These are phyloP conservation scores for Yarrowia yakushimensis DNA, from an alignment of 805 yeast genomes.

Conservation along the genomic window DNA sequence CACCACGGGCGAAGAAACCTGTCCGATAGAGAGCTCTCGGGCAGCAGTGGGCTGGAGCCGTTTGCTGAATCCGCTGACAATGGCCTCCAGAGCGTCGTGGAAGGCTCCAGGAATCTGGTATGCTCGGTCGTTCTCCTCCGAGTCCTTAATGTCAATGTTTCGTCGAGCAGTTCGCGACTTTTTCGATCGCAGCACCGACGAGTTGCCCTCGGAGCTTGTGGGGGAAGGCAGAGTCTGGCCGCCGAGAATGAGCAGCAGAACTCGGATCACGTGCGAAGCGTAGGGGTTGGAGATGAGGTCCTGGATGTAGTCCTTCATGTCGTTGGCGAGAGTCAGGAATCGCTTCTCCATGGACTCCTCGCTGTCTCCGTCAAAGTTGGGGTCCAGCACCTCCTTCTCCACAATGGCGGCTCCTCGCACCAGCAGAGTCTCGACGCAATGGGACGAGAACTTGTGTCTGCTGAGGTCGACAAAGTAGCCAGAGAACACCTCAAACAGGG, in stretches of 20 bases:
- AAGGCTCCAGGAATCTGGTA: slow-evolving; percentile 71
- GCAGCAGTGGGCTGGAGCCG: slow-evolving; percentile 46
- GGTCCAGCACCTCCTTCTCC: slow-evolving; percentile 64
- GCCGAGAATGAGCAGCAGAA: slow-evolving; percentile 64
- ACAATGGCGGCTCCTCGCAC: slow-evolving; percentile 69
- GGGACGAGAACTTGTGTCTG: slow-evolving; percentile 88
- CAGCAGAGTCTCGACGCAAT: slow-evolving; percentile 82
- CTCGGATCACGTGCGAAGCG: slow-evolving; percentile 82
- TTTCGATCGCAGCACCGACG: slow-evolving; percentile 70
- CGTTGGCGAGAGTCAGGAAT: slow-evolving; percentile 62
- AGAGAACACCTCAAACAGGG: slow-evolving; percentile 60
- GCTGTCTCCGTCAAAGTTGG: slow-evolving; percentile 31
- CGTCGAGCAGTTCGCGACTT: slow-evolving; percentile 81
- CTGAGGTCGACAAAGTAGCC: slow-evolving; percentile 76
- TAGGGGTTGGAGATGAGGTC: slow-evolving; percentile 70
- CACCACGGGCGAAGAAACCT: slow-evolving; percentile 81
- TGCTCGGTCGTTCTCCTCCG: slow-evolving; percentile 60
- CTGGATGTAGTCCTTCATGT: slow-evolving; percentile 56
- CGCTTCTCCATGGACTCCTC: slow-evolving; percentile 59
- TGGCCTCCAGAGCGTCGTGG: slow-evolving; percentile 50
- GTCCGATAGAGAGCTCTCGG: slow-evolving; percentile 73
- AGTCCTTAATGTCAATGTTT: slow-evolving; percentile 84
- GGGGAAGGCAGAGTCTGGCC: slow-evolving; percentile 78
- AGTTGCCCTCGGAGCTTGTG: slow-evolving; percentile 47
- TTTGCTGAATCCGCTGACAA: slow-evolving; percentile 34